A percentile compares a stretch with the other conserved stretches of the same genome.
Conservation (phyloP, 768 basidiomycete genomes). For the Russula vinacea region DNA sequence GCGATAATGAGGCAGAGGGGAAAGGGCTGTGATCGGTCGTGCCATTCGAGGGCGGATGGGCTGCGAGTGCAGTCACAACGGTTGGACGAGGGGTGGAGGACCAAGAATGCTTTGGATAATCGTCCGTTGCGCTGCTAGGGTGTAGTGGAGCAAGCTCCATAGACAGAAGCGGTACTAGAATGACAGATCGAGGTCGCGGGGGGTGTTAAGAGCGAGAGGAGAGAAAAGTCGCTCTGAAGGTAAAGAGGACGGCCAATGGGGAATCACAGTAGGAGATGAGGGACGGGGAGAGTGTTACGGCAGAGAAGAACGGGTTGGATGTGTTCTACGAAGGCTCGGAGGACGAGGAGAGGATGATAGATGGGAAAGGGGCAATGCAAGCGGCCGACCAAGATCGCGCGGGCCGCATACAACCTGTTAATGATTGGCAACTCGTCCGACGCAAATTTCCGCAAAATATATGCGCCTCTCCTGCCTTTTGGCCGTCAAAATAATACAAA, state of each 20-base stretch:
- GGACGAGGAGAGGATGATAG: slow-evolving; percentile 2
- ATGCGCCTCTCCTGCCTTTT: not conserved
- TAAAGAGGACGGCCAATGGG: not conserved
- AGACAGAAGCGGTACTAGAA: not conserved
- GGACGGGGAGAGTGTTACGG: not conserved
- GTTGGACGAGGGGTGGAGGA: slow-evolving; percentile 36
- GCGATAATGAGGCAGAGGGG: slow-evolving; percentile 26
- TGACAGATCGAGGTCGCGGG: not conserved
- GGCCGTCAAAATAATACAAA: slow-evolving; percentile 9
- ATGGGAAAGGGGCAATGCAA: slow-evolving; percentile 23
- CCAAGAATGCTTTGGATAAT: slow-evolving; percentile 32
- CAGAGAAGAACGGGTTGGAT: not conserved
- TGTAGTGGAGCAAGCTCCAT: slow-evolving; percentile 29
- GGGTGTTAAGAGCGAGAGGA: not conserved
- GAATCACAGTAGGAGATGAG: slow-evolving; percentile 3
- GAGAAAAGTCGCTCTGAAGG: not conserved
- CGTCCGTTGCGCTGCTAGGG: slow-evolving; percentile 15
- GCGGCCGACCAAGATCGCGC: slow-evolving; percentile 2
- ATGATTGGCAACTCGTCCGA: not conserved
- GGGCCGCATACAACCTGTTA: not conserved
- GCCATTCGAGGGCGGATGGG: slow-evolving; percentile 13
- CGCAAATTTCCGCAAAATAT: not conserved
- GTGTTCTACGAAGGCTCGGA: not conserved
- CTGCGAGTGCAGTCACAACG: slow-evolving; percentile 22
- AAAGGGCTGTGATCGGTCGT: slow-evolving; percentile 18